Percentiles rank a stretch among this genome's conserved stretches.
Conservation (phyloP, 371 early-diverging fungal species). For the Actinomortierella ambigua region DNA sequence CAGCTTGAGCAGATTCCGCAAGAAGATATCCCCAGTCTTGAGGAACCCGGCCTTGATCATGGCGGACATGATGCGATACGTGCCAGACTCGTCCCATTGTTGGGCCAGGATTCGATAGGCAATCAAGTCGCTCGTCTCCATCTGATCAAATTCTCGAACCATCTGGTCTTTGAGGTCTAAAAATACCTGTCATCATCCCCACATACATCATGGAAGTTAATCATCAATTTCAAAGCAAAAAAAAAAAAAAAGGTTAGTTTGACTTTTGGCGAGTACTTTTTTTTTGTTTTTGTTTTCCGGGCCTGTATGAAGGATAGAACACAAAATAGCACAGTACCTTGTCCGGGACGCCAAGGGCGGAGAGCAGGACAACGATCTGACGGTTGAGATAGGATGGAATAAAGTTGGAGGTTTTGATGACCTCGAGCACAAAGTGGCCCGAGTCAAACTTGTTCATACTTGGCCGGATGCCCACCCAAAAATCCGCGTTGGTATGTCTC, state of each 20-base stretch:
- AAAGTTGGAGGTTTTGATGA: constrained; percentile 59
- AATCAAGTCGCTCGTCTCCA: constrained; percentile 49
- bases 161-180: constrained; percentile 54
- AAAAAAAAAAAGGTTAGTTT: neutral
- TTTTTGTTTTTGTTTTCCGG: neutral
- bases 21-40: constrained; percentile 56
- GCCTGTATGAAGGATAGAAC: neutral
- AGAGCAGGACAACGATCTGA: constrained; percentile 72
- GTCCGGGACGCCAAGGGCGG: constrained; percentile 67
- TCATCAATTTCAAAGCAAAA: neutral
- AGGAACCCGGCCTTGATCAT: constrained; percentile 68
- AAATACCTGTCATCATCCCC: constrained; percentile 42
- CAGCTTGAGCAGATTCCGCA: constrained; percentile 60
- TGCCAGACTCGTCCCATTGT: constrained; percentile 63
- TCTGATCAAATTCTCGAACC: constrained; percentile 49
- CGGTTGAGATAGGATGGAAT: constrained; percentile 73
- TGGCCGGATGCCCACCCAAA: constrained; percentile 58
- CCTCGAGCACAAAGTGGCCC: constrained; percentile 61
- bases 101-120: constrained; percentile 56
- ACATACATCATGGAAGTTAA: too few relatives aligned
- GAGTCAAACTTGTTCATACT: constrained; percentile 78
- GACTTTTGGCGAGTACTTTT: neutral
- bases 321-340: constrained; percentile 11
- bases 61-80: constrained; percentile 51
- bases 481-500: neutral